Percentiles rank a stretch among this genome's conserved stretches.
These are phyloP conservation scores for Capronia coronata DNA, from an alignment of 2,329 filamentous ascomycete genomes.

Conservation along the genomic window DNA sequence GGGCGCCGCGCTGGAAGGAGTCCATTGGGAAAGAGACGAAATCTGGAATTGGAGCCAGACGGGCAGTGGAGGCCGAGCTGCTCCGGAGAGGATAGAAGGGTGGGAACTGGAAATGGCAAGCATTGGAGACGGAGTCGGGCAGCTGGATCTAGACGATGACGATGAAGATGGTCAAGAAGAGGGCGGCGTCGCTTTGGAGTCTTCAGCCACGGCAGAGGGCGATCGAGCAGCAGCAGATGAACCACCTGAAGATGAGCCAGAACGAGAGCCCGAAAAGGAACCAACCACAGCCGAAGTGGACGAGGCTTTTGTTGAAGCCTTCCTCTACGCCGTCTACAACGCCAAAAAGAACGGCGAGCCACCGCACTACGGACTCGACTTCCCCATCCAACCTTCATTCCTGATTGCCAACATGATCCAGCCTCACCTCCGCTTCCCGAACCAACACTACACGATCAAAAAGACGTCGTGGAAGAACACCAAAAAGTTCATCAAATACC, in stretches of 20 bases:
- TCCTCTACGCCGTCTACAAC: conserved; percentile 57
- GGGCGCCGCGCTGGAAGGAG: conserved; percentile 58
- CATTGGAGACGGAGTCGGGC: conserved; percentile 38
- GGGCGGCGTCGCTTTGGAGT: conserved; percentile 40
- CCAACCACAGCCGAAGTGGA: conserved; percentile 61
- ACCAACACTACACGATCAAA: conserved; percentile 58
- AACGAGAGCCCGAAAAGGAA: conserved; percentile 42
- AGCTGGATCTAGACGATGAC: conserved; percentile 39
- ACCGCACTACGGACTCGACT: conserved; percentile 51
- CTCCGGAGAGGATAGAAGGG: conserved; percentile 50
- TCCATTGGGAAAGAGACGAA: conserved; percentile 65
- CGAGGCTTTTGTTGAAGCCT: conserved; percentile 57
- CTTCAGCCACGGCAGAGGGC: conserved; percentile 27
- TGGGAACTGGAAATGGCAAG: conserved; percentile 38
- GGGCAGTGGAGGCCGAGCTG: conserved; percentile 47
- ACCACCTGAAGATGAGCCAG: conserved; percentile 30
- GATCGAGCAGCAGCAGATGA: background rate
- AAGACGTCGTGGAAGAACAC: conserved; percentile 66
- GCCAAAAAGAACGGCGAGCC: conserved; percentile 51
- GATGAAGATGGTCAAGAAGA: conserved; percentile 38
- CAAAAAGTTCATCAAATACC: conserved; percentile 62
- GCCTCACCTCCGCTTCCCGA: conserved; percentile 58
- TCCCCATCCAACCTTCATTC: conserved; percentile 58
- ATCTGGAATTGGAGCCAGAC: conserved; percentile 58
- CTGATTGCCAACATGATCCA: conserved; percentile 59